Evolutionary conservation across 1,284 basidiomycete species (phyloP).

Genomic region (Irpex rosettiformis): DNA sequence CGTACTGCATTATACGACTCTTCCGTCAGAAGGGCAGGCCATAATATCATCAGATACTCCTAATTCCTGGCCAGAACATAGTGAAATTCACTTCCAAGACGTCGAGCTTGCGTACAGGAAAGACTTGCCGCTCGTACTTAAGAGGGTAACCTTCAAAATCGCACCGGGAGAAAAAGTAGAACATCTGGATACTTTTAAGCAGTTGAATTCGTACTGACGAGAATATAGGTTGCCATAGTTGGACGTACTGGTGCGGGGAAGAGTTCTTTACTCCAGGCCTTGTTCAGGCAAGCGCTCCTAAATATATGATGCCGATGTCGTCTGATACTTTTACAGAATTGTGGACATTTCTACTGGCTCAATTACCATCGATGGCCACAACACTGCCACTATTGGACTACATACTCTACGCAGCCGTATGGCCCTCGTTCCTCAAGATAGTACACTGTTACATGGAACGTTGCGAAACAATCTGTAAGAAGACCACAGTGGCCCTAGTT

Average conservation of each 20-base stretch:
- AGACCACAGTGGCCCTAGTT: no score
- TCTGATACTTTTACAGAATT: conserved; percentile 43
- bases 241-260: conserved; percentile 78
- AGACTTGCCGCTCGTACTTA: conserved; percentile 71
- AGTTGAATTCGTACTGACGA: background rate
- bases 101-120: conserved; percentile 67
- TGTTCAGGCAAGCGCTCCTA: conserved; percentile 57
- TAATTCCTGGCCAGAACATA: conserved; percentile 63
- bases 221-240: conserved; percentile 61
- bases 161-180: conserved; percentile 51
- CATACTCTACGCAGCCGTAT: conserved; percentile 57
- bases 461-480: conserved; percentile 71
- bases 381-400: conserved; percentile 57
- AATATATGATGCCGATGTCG: background rate
- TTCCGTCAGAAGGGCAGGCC: conserved; percentile 44
- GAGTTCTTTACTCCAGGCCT: conserved; percentile 68
- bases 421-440: conserved; percentile 74
- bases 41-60: conserved; percentile 47
- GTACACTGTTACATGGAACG: conserved; percentile 60
- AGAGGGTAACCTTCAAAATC: conserved; percentile 60
- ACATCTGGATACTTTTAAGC: background rate
- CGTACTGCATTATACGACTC: conserved; percentile 49
- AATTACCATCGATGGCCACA: conserved; percentile 69
- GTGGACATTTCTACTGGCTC: conserved; percentile 60
- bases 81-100: conserved; percentile 58